Evolutionary conservation across 805 yeast genomes (phyloP).

Genomic region (Kodamaea jinghongensis): DNA sequence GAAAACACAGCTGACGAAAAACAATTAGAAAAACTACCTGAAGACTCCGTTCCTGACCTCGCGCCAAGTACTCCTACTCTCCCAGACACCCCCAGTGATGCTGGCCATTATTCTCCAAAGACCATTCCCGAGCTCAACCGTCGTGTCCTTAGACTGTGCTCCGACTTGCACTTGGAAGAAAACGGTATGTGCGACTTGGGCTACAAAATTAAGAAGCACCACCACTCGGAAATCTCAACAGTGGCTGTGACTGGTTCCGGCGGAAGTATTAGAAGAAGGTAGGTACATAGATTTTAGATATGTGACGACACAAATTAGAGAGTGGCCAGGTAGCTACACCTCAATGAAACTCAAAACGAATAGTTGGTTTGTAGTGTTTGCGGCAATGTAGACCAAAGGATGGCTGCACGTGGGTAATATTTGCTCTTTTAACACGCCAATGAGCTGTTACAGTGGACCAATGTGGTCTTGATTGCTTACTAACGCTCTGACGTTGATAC

Average conservation of each 20-base stretch:
- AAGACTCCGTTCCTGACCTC: constrained; percentile 7
- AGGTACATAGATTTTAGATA: constrained; percentile 2
- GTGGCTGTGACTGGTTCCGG: constrained; percentile 21
- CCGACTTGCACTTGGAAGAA: constrained; percentile 21
- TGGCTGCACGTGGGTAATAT: too few species aligned
- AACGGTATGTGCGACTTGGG: constrained; percentile 41
- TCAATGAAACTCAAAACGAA: too few species aligned
- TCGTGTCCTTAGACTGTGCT: constrained; percentile 9
- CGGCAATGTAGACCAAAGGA: too few species aligned
- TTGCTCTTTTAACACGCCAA: too few species aligned
- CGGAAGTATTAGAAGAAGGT: constrained; percentile 23
- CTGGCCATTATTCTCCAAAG: constrained; percentile 8
- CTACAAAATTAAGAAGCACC: constrained; percentile 41
- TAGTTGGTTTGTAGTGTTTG: too few species aligned
- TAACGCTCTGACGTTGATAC: too few species aligned
- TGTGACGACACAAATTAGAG: too few species aligned
- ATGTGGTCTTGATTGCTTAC: too few species aligned
- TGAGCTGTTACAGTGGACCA: too few species aligned
- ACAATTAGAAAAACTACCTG: constrained; percentile 8
- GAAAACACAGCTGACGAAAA: neutral
- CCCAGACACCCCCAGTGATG: neutral
- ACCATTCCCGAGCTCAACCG: constrained; percentile 6
- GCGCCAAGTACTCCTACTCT: neutral
- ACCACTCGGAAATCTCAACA: constrained; percentile 38
- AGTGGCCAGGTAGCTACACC: too few species aligned